These are phyloP conservation scores for Sinapis alba DNA, from an alignment of 441 rosid species.

Conservation along the genomic window DNA sequence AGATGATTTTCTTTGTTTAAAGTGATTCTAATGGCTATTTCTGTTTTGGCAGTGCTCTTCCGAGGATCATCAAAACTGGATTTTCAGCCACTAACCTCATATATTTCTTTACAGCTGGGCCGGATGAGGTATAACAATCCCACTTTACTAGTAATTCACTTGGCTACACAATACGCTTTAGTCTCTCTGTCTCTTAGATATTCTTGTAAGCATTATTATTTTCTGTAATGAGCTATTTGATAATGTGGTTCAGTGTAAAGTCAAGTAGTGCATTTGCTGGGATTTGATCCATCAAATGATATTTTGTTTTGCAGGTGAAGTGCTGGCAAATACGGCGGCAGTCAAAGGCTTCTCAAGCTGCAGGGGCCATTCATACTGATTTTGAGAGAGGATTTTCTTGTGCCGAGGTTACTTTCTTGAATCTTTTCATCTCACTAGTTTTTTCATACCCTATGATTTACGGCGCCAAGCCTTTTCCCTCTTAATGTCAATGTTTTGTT, in stretches of 20 bases:
- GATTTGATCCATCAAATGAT: neutral
- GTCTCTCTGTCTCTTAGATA: neutral
- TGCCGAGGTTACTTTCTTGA: constrained; percentile 80
- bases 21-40: constrained; percentile 17
- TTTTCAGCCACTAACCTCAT: constrained; percentile 95
- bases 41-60: constrained; percentile 70
- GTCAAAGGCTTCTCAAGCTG: constrained; percentile 98
- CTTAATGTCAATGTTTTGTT: neutral
- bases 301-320: constrained; percentile 67
- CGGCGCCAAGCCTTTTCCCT: constrained; percentile 1
- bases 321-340: constrained; percentile 98
- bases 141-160: constrained; percentile 12
- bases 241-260: neutral
- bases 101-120: constrained; percentile 97
- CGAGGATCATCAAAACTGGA: constrained; percentile 97
- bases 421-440: neutral
- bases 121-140: constrained; percentile 76
- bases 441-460: neutral
- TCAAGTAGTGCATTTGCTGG: neutral
- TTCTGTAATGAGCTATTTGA: neutral
- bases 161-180: neutral
- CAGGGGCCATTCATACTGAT: constrained; percentile 93
- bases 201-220: constrained; percentile 7
- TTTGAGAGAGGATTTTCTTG: constrained; percentile 98
- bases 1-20: neutral